Percentiles rank a stretch among this genome's conserved stretches.
Evolutionary conservation across 148 eudicot genomes (phyloP).

Genomic region (Limonium bicolor): DNA sequence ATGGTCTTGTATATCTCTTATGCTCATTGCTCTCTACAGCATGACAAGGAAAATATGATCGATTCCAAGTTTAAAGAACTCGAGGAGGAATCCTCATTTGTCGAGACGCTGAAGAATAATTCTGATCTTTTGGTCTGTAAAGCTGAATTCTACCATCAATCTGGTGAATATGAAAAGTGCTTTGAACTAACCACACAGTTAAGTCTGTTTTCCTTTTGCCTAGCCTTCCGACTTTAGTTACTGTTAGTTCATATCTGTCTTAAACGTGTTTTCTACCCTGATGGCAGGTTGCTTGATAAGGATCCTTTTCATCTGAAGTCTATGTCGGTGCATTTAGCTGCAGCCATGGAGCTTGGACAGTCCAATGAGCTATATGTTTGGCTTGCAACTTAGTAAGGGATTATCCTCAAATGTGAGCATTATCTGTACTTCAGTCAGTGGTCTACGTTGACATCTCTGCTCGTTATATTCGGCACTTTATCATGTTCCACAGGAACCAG

Average conservation of each 20-base stretch:
- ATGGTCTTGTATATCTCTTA: slow-evolving; percentile 3
- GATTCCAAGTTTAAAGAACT: slow-evolving; percentile 77
- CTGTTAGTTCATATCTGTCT: neutral
- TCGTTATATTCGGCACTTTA: no score
- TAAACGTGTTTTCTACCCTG: slow-evolving; percentile 8
- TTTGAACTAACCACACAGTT: slow-evolving; percentile 85
- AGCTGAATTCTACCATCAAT: slow-evolving; percentile 96
- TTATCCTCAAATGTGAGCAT: slow-evolving; percentile 97
- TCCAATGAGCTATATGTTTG: slow-evolving; percentile 96
- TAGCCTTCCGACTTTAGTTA: neutral
- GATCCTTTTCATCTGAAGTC: slow-evolving; percentile 95
- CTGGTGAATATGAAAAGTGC: slow-evolving; percentile 98
- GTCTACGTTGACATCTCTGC: no score
- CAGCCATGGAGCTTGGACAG: slow-evolving; percentile 95
- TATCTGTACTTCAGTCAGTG: no score
- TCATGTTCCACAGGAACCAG: no score
- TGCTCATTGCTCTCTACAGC: slow-evolving; percentile 27
- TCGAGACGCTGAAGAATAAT: slow-evolving; percentile 59
- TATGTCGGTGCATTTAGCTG: slow-evolving; percentile 81
- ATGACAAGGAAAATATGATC: slow-evolving; percentile 69
- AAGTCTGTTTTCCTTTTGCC: slow-evolving; percentile 17
- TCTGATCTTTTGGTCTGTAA: slow-evolving; percentile 93
- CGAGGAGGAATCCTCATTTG: slow-evolving; percentile 49
- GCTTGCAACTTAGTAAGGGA: slow-evolving; percentile 94
- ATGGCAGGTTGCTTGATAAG: slow-evolving; percentile 82